phyloP scores from a whole-genome alignment of 2,329 filamentous ascomycete species.

The Pezicula radicicola region DNA sequence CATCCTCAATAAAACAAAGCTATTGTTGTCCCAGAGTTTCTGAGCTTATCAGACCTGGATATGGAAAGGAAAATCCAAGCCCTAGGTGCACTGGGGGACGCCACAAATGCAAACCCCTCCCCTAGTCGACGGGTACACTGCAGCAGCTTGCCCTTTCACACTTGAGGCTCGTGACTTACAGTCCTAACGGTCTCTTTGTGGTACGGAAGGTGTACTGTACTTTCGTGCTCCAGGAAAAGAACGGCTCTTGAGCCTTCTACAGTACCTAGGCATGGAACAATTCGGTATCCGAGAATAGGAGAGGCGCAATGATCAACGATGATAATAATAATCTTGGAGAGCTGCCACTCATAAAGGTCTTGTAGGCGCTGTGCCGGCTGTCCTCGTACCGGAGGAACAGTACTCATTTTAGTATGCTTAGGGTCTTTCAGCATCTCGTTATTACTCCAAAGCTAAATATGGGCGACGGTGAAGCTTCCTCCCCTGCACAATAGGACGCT shows the following conservation, averaged over 20 bases:
- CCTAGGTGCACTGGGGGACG: not conserved
- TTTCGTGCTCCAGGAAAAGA: not conserved
- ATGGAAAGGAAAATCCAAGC: not conserved
- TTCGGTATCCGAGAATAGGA: not conserved
- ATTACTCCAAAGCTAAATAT: not conserved
- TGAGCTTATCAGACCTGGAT: not conserved
- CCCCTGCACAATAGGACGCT: conserved; percentile 1
- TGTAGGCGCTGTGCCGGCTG: conserved; percentile 19
- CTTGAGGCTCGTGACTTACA: not conserved
- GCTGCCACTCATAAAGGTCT: conserved; percentile 21
- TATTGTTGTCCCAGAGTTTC: not conserved
- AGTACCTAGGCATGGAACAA: not conserved
- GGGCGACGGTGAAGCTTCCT: conserved; percentile 2
- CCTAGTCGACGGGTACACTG: not conserved
- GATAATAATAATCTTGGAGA: conserved; percentile 15
- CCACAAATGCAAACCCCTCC: not conserved
- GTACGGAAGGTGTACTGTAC: not conserved
- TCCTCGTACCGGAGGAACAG: not conserved
- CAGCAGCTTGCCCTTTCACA: not conserved
- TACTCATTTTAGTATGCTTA: conserved; percentile 11
- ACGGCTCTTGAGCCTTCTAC: not conserved
- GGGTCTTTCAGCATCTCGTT: not conserved
- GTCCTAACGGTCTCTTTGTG: not conserved
- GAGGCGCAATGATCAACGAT: not conserved
- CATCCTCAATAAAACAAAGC: not conserved